Conservation (phyloP, 2,329 filamentous ascomycete species). For the Ustilaginoidea virens region DNA sequence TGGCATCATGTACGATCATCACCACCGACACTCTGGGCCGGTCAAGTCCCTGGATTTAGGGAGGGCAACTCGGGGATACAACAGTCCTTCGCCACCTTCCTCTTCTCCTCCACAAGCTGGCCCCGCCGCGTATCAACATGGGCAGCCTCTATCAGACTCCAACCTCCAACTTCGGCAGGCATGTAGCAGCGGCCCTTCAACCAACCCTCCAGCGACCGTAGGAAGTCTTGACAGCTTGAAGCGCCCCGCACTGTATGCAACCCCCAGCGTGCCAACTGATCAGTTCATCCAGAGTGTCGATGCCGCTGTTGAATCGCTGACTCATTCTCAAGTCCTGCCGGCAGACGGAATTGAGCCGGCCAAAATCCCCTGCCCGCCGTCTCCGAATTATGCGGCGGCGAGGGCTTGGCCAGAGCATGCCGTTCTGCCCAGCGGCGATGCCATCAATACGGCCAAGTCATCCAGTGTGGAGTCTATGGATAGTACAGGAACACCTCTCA, state of each 20-base stretch:
- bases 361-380: slow-evolving; percentile 25
- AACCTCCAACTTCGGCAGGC: slow-evolving; percentile 20
- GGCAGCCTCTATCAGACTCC: slow-evolving; percentile 28
- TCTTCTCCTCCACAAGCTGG: slow-evolving; percentile 19
- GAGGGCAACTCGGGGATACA: slow-evolving; percentile 12
- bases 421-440: slow-evolving; percentile 23
- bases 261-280: no score
- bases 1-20: slow-evolving; percentile 38
- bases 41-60: slow-evolving; percentile 28
- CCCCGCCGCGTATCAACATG: slow-evolving; percentile 23
- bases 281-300: neutral
- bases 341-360: slow-evolving; percentile 10
- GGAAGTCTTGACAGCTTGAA: no score
- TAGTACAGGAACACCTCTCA: slow-evolving; percentile 32
- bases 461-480: slow-evolving; percentile 37
- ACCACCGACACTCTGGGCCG: slow-evolving; percentile 26
- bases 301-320: neutral
- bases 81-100: slow-evolving; percentile 22
- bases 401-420: slow-evolving; percentile 17
- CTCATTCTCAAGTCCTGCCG: neutral
- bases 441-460: slow-evolving; percentile 29
- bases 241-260: no score
- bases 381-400: slow-evolving; percentile 21
- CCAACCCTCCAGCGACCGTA: no score
- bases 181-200: slow-evolving; percentile 3